Evolutionary conservation across 257 asterid genomes (phyloP).

Genomic region (Nicotiana noctiflora): DNA sequence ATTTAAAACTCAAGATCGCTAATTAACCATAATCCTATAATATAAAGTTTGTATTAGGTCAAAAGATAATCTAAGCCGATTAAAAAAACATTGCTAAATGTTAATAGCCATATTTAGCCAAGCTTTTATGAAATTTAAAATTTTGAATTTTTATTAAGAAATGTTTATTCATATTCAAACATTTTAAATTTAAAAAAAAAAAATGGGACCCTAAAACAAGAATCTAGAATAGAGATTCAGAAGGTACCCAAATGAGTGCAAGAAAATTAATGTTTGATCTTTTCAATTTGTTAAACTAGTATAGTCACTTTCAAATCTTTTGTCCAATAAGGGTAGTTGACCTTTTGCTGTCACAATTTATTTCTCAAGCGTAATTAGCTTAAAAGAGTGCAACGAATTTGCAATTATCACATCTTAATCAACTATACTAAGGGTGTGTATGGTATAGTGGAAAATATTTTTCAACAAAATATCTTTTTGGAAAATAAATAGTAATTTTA

Average conservation of each 20-base stretch:
- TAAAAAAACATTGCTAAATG: no score
- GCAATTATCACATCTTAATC: not conserved
- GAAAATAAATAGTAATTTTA: no score
- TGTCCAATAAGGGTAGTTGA: slow-evolving; percentile 16
- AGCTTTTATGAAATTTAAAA: no score
- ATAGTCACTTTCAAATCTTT: slow-evolving; percentile 22
- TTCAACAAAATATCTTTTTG: no score
- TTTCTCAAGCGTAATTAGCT: not conserved
- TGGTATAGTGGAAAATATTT: no score
- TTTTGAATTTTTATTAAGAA: no score
- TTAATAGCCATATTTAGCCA: no score
- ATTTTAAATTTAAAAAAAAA: not conserved
- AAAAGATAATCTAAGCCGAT: no score
- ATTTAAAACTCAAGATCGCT: no score
- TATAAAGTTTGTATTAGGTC: no score
- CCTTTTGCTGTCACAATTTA: slow-evolving; percentile 33
- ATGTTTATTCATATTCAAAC: no score
- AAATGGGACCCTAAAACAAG: not conserved
- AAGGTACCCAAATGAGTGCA: not conserved
- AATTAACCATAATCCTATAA: no score
- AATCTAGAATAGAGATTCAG: not conserved
- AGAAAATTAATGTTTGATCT: not conserved
- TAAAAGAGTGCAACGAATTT: not conserved
- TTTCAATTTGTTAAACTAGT: slow-evolving; percentile 13
- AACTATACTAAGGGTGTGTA: not conserved